Percentiles rank a stretch among this genome's conserved stretches.
Conservation (phyloP, 306 rosid genomes). For the Spatholobus suberectus region DNA sequence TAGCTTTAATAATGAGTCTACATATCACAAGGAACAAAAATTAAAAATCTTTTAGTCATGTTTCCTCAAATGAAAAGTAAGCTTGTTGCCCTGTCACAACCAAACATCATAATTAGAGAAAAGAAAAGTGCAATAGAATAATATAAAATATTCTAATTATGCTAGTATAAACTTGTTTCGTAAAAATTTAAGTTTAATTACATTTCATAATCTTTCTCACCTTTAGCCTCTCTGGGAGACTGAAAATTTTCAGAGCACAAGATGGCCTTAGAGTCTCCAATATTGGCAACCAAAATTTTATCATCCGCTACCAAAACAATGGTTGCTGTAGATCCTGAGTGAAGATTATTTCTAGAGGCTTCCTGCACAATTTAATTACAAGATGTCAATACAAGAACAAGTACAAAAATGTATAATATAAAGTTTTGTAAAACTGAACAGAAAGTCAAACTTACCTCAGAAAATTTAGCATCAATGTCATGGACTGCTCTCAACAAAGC, state of each 20-base stretch:
- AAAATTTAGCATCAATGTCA: slow-evolving; percentile 85
- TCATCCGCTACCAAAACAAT: slow-evolving; percentile 77
- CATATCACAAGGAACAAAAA: slow-evolving; percentile 50
- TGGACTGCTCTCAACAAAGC: slow-evolving; percentile 85
- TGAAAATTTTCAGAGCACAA: slow-evolving; percentile 84
- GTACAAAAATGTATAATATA: neutral
- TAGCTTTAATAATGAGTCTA: slow-evolving; percentile 74
- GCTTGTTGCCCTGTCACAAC: neutral
- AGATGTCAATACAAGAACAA: slow-evolving; percentile 50
- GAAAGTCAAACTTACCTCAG: slow-evolving; percentile 63
- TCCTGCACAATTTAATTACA: slow-evolving; percentile 72
- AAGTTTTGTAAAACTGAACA: slow-evolving; percentile 38
- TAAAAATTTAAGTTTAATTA: slow-evolving; percentile 5
- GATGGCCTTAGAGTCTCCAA: slow-evolving; percentile 95
- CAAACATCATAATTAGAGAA: slow-evolving; percentile 24
- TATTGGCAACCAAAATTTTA: slow-evolving; percentile 88
- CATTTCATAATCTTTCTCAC: slow-evolving; percentile 54
- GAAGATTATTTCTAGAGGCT: slow-evolving; percentile 67
- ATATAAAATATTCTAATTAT: slow-evolving; percentile 25
- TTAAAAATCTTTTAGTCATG: slow-evolving; percentile 34
- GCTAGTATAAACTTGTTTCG: slow-evolving; percentile 9
- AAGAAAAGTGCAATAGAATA: neutral
- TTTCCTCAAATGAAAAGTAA: slow-evolving; percentile 38
- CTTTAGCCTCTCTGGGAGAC: slow-evolving; percentile 88
- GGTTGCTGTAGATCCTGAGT: slow-evolving; percentile 91